Percentiles rank a stretch among this genome's conserved stretches.
Conservation (phyloP, 495 filamentous ascomycete species). For the Hypoxylon rickii region DNA sequence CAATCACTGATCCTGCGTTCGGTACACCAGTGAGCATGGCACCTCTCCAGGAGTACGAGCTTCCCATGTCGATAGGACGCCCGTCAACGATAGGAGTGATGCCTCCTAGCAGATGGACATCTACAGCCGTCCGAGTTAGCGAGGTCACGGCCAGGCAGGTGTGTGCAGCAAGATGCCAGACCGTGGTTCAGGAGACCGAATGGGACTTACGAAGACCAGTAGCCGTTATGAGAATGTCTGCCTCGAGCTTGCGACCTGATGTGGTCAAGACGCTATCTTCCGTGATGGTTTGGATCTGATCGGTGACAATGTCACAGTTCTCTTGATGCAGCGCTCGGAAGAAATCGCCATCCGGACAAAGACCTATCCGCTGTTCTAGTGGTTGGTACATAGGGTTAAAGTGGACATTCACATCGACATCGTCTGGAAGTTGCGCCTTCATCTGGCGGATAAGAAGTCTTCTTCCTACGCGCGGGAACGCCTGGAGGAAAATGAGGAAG, state of each 20-base stretch:
- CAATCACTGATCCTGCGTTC: conserved; percentile 42
- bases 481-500: conserved; percentile 31
- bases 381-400: conserved; percentile 74
- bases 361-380: conserved; percentile 73
- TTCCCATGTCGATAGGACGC: conserved; percentile 52
- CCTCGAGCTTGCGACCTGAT: conserved; percentile 60
- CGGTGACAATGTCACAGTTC: conserved; percentile 68
- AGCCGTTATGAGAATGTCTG: conserved; percentile 77
- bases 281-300: conserved; percentile 65
- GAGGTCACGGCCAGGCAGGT: not conserved
- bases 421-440: conserved; percentile 57
- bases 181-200: not conserved
- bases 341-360: conserved; percentile 74
- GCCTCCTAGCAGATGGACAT: conserved; percentile 59
- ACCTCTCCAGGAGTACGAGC: conserved; percentile 57
- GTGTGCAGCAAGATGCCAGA: not conserved
- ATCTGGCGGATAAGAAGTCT: conserved; percentile 52
- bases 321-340: conserved; percentile 62
- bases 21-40: conserved; percentile 47
- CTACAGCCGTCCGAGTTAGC: conserved; percentile 18
- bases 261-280: conserved; percentile 60
- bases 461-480: conserved; percentile 58
- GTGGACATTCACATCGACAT: conserved; percentile 64
- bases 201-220: conserved; percentile 64
- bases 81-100: conserved; percentile 59